Evolutionary conservation across 1,284 basidiomycete genomes (phyloP), one percentile per base, ranked within the genome.

Genomic region (Puccinia coronata): DNA sequence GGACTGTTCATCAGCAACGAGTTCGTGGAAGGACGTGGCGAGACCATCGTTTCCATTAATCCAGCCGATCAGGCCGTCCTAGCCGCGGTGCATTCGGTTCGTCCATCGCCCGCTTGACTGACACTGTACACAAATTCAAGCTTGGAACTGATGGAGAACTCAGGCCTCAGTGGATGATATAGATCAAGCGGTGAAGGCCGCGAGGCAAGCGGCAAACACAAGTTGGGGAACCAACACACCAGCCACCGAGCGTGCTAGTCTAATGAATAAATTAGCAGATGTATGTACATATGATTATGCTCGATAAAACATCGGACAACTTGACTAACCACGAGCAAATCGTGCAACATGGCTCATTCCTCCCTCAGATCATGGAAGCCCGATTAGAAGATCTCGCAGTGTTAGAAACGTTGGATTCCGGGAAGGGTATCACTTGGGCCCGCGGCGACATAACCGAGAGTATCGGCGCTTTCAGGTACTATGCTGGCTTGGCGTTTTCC

Each of bases 391-490:
- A 83, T 16, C 80, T 83, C 20, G 82, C 79, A 25, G 31, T 78
- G 28, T 76, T 83, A 20, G 82, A 83, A 49, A 72, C 82, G 20
- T 51, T 83, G 39, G 82, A 83, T 59, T 82, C 76, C 28, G 82
- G 82, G 47, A 83, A 83, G 78, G 82, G 82, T 39, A 72, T 75
- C 34, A 82, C 80, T 57, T 77, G 82, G 72, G 82, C 82, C 28
- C 53, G 57, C 83, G 77, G 82, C 0, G 84, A 84, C 49, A 82
- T 84, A 25, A 49, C 78, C 25, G 84, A 84, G 53, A 71, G 80
- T 25, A 82, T 73, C 11, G 82, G 82, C 23, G 83, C 82, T 49
- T 75, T 84, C 25, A 67, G 82, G 43, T 84, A 84, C 71, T 82
- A 75, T 57, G 82, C 82, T 61, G 83, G 83, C n/a, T 74, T 80